Percentiles rank a stretch among this genome's conserved stretches.
Conservation (phyloP, 306 rosid species). For the Hippophae rhamnoides region DNA sequence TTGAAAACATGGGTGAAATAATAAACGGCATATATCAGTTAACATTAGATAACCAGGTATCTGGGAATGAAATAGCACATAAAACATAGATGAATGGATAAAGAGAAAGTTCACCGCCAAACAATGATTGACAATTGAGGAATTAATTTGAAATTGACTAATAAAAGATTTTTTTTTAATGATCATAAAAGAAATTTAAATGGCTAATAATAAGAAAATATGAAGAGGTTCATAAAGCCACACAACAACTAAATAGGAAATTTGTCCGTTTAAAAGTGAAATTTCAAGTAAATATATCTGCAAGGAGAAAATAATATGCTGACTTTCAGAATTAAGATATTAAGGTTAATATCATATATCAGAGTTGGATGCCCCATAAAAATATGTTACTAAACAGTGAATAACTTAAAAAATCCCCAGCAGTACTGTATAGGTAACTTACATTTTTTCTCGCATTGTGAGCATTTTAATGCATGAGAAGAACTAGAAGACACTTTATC, state of each 20-base stretch:
- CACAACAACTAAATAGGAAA: not conserved
- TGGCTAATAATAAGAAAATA: not conserved
- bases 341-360: not conserved
- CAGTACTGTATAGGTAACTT: conserved; percentile 22
- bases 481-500: conserved; percentile 50
- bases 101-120: too few species aligned
- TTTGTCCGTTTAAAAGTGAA: not conserved
- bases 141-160: not conserved
- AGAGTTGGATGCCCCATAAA: not conserved
- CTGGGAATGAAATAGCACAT: too few species aligned
- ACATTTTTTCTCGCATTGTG: conserved; percentile 92
- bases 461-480: conserved; percentile 59
- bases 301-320: too few species aligned
- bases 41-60: not conserved
- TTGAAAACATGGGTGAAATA: conserved; percentile 2
- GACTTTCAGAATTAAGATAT: not conserved
- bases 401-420: conserved; percentile 15
- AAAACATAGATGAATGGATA: too few species aligned
- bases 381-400: conserved; percentile 6
- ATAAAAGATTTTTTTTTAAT: not conserved
- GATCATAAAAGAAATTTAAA: not conserved
- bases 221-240: not conserved
- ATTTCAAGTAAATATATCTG: not conserved
- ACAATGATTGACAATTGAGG: too few species aligned
- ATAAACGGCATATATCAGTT: not conserved